Base-by-base conservation (phyloP, 2,329 filamentous ascomycete genomes). In the Talaromyces marneffei region DNA sequence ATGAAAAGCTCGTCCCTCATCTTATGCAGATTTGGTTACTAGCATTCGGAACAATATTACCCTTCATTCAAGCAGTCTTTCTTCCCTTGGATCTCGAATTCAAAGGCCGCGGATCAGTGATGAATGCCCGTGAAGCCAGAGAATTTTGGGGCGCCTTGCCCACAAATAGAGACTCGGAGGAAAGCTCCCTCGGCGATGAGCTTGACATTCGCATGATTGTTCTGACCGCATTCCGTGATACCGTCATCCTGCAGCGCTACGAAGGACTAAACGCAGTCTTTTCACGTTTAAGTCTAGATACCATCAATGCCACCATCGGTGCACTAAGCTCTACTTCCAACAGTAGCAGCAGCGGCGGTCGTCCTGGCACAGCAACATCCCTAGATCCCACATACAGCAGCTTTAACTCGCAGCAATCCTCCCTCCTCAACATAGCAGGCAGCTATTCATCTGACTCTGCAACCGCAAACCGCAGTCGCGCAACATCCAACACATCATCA, bases 1-100 rank as follows among this genome's bases (percentile, higher is more conserved):
- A 97, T 70, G 92, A 96, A 63, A 85, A 88, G 35, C 83, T 97
- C n/a, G 91, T 97, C 23, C 90, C 91, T 0, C 87, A 91, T 60
- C 81, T 99, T 0, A 93, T 97, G 2, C 91, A 96, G 71, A 87
- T 97, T 71, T 99, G 94, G 94, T 85, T 95, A 62, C 87, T 94
- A 52, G 92, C 94, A 0, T 97, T 97, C 69, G 93, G 91, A 2
- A 89, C 85, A 6, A 90, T 97, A 39, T 77, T 97, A 4, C 94
- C 94, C 0, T 97, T 96, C 71, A 87, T 99, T 68, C 93, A 97
- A 77, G 92, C 93, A 1, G 92, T 97, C 0, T 97, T 99, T 71
- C 79, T 99, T 1, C 94, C 92, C 0, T 79, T 99, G 1, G 94
- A 99, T 70, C 84, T 96, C 10, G 94, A 99, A 72, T 96, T 99